Evolutionary conservation across 2,329 filamentous ascomycete genomes (phyloP).

Genomic region (Sporothrix protearum): DNA sequence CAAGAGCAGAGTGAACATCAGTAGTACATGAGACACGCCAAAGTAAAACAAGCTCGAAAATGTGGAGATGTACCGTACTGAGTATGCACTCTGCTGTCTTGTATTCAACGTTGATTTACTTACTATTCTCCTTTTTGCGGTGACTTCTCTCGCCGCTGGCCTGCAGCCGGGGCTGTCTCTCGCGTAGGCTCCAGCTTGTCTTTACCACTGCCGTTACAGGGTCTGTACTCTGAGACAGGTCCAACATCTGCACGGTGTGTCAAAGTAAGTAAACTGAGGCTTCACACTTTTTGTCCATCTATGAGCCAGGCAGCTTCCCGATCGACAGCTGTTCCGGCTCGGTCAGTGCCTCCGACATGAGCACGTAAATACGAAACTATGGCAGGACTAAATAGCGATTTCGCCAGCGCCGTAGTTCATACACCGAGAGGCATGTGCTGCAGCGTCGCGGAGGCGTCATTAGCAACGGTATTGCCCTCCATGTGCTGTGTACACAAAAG

Average conservation of each 20-base stretch:
- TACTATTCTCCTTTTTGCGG: too few relatives aligned
- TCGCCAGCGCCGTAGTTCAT: background rate
- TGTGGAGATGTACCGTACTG: background rate
- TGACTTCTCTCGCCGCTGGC: background rate
- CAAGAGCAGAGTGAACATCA: background rate
- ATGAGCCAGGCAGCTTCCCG: background rate
- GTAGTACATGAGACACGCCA: background rate
- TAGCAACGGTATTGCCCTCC: background rate
- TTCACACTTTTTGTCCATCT: background rate
- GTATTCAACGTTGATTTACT: background rate
- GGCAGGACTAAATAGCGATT: background rate
- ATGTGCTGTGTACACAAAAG: background rate
- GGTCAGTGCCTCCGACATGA: slow-evolving; percentile 1
- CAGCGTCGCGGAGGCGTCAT: background rate
- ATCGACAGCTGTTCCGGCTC: background rate
- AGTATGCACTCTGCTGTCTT: background rate
- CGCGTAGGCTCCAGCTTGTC: background rate
- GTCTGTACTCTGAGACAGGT: slow-evolving; percentile 1
- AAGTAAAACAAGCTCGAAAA: background rate
- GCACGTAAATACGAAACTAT: slow-evolving; percentile 12
- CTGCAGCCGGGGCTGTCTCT: background rate
- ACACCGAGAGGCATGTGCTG: background rate
- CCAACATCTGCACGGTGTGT: background rate
- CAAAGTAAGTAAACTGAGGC: background rate
- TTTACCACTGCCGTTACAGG: background rate